Evolutionary conservation across 805 yeast species (phyloP), one percentile per base, ranked within the genome.

Genomic region (Zygosaccharomyces gambellarensis): DNA sequence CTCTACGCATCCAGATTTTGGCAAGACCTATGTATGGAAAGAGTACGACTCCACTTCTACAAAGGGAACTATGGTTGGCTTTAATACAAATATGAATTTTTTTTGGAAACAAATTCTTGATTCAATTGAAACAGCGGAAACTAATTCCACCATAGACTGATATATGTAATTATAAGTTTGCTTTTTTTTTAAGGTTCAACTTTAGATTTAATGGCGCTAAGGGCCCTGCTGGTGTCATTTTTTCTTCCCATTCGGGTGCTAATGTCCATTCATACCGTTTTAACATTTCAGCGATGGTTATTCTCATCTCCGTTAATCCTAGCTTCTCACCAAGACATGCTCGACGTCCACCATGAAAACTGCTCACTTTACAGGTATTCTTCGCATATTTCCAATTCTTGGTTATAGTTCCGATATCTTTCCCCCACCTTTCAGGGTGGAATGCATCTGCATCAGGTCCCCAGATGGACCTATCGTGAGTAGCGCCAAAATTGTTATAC

Each of bases 261-360:
- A 77, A 47, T 1, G 48, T 25, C 42, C 80, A 49, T 21, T 65
- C 60, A 52, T 67, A 80, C 1, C 62, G 56, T 25, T 52, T 59
- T 11, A 80, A 47, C 10, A 79, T 55, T 36, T 65, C 67, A 5
- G 63, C 58, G 4, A 79, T 44, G 8, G 75, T 68, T 10, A 71
- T 60, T 51, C 74, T 72, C 25, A 73, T 62, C 55, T 79, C 79
- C 36, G 64, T 61, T 7, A 80, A 61, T 1, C 83, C 84, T 59
- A 78, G 72, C 54, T 77, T 76, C 55, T 81, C 85, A 4, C 85
- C 85, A 17, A 81, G 60, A 59, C 85, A 81, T 0, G 83, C 83
- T 40, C 85, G 63, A 53, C 69, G 76, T 8, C 84, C 74, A 5
- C 85, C 85, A 59, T 80, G 85, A 52, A 80, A 80, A 0, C 82